phyloP scores from a whole-genome alignment of 2,329 filamentous ascomycete genomes.

The Chaetoscypha palmicola region DNA sequence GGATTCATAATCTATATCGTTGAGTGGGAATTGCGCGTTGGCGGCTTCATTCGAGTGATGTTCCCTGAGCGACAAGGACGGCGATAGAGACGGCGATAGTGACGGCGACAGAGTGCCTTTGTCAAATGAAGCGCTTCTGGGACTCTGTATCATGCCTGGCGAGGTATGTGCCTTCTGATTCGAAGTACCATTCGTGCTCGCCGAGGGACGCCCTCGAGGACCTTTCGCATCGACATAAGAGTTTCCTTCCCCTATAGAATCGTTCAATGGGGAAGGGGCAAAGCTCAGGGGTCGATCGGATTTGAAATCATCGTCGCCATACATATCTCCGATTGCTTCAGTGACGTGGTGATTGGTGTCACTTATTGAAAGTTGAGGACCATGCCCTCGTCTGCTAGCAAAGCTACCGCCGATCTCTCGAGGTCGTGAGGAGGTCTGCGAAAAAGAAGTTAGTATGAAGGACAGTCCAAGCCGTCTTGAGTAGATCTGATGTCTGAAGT shows the following conservation, averaged over 20 bases:
- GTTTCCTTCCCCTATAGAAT: slow-evolving; percentile 32
- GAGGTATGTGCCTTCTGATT: slow-evolving; percentile 27
- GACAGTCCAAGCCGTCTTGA: slow-evolving; percentile 2
- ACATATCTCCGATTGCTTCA: slow-evolving; percentile 68
- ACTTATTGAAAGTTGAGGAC: slow-evolving; percentile 41
- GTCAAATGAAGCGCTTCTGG: slow-evolving; percentile 27
- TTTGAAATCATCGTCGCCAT: slow-evolving; percentile 51
- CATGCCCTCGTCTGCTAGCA: slow-evolving; percentile 30
- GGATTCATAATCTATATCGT: slow-evolving; percentile 68
- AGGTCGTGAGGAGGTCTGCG: slow-evolving; percentile 32
- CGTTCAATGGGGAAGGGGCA: slow-evolving; percentile 36
- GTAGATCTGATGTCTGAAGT: slow-evolving; percentile 6
- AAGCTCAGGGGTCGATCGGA: slow-evolving; percentile 55
- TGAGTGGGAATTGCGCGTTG: slow-evolving; percentile 57
- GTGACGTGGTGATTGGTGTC: slow-evolving; percentile 70
- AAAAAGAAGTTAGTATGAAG: slow-evolving; percentile 20
- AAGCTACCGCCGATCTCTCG: slow-evolving; percentile 32
- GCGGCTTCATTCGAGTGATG: slow-evolving; percentile 41
- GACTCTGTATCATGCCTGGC: slow-evolving; percentile 27
- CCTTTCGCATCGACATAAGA: slow-evolving; percentile 24
- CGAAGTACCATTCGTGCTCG: slow-evolving; percentile 24
- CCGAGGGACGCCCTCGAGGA: slow-evolving; percentile 19
- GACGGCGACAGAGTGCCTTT: no score
- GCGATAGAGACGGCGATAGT: slow-evolving; percentile 33
- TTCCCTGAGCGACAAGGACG: slow-evolving; percentile 34